phyloP scores from a whole-genome alignment of 2,329 filamentous ascomycete species.

The Diaporthe aspalathi region DNA sequence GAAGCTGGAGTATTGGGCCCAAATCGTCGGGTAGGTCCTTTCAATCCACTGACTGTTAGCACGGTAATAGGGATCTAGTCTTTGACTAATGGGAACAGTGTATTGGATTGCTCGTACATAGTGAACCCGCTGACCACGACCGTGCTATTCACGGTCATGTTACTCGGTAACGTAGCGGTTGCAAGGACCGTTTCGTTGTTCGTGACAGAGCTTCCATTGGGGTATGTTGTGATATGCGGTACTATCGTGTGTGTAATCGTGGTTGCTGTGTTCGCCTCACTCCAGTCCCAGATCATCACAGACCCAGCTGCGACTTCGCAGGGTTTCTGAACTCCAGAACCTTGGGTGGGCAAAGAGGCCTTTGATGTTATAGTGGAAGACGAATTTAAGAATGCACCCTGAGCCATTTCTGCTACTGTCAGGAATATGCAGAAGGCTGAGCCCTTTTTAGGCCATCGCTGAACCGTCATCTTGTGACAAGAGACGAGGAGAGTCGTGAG shows the following conservation, averaged over 20 bases:
- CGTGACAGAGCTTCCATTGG: conserved; percentile 19
- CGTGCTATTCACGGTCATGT: background rate
- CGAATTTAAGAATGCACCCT: conserved; percentile 1
- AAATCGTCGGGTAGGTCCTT: conserved; percentile 8
- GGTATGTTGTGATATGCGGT: conserved; percentile 10
- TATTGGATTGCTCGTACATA: background rate
- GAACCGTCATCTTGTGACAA: background rate
- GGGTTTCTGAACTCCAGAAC: background rate
- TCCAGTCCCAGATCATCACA: conserved; percentile 24
- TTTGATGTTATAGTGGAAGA: background rate
- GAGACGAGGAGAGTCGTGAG: background rate
- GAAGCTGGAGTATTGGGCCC: conserved; percentile 14
- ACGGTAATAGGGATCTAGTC: too few species aligned
- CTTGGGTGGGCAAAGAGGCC: background rate
- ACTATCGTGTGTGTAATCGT: conserved; percentile 2
- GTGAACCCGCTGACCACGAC: conserved; percentile 17
- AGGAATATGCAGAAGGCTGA: background rate
- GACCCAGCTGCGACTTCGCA: conserved; percentile 10
- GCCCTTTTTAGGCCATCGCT: background rate
- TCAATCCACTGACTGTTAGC: background rate
- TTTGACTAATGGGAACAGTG: too few species aligned
- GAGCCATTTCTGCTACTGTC: background rate
- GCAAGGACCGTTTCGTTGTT: conserved; percentile 1
- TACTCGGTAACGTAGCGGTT: background rate
- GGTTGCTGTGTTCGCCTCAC: background rate